Evolutionary conservation across 2,329 filamentous ascomycete species (phyloP), one percentile per base, ranked within the genome.

Genomic region (Neofusicoccum laricinum): DNA sequence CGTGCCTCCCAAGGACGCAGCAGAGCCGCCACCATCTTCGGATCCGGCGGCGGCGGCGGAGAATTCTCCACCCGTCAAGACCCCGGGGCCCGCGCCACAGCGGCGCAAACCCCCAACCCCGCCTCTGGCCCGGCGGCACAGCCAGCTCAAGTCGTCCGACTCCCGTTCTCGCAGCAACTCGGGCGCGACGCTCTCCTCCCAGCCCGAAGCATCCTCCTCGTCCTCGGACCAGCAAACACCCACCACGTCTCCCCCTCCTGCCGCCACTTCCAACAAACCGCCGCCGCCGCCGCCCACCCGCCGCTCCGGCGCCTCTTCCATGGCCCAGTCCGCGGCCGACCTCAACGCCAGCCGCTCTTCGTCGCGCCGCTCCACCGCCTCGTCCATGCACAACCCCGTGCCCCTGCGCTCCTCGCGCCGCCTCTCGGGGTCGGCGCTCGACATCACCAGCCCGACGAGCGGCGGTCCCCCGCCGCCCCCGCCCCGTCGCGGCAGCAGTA

Each of bases 81-180:
- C 41, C 41, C 40, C 41, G 41, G 55, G 46, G n/a, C 30, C 41
- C 68, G 61, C 41, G 69, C 70, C 38, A 63, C 69, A 48, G 55
- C 36, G 32, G 63, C 70, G 25, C 68, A 66, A 25, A 63, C 68
- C 15, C 66, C 71, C n/a, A 64, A 64, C n/a, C 36, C 67, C 32
- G 71, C 73, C 59, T 76, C 74, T 69, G 72, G 68, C 64, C 66
- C 69, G 12, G 64, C 77, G 19, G 70, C 74, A 46, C 70, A 75
- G 45, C 69, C 75, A 77, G 50, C 70, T 78, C 21, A 73, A 73
- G 11, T 71, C 70, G 11, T 48, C 55, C 21, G 49, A 43, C 11
- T 70, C 73, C 2, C 66, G 74, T 53, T 74, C 73, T 21, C 71
- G 76, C 17, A 76, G 75, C 69, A 77, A 72, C 64, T 77, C 75